A percentile compares a stretch with the other conserved stretches of the same genome.
Evolutionary conservation across 2,329 filamentous ascomycete genomes (phyloP).

Genomic region (Metarhizium brunneum): DNA sequence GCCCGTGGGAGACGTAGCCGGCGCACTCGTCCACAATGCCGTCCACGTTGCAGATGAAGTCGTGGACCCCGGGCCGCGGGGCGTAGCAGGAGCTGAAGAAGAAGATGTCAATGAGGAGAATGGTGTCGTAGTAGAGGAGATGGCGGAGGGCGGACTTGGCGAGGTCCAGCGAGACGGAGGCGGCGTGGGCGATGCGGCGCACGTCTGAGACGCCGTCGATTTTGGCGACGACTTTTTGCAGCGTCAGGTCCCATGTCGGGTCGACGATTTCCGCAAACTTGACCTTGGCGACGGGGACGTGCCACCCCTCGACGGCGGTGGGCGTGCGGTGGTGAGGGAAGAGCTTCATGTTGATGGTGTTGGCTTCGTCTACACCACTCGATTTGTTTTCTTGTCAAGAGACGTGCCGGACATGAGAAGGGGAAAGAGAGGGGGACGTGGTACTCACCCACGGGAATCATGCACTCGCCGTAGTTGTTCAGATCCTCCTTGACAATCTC

Average conservation of each 20-base stretch:
- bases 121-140: constrained; percentile 84
- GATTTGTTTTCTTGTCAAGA: not conserved
- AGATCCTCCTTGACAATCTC: constrained; percentile 77
- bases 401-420: not conserved
- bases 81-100: constrained; percentile 91
- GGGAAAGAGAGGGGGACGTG: not conserved
- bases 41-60: constrained; percentile 66
- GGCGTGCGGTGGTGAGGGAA: constrained; percentile 76
- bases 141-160: constrained; percentile 82
- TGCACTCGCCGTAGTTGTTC: constrained; percentile 96
- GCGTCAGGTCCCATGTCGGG: constrained; percentile 65
- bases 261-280: constrained; percentile 55
- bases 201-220: constrained; percentile 91
- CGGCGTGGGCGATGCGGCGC: constrained; percentile 72
- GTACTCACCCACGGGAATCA: constrained; percentile 81
- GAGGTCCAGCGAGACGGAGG: constrained; percentile 79
- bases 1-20: constrained; percentile 59
- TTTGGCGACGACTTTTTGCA: constrained; percentile 70
- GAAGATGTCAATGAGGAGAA: constrained; percentile 88
- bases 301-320: constrained; percentile 72
- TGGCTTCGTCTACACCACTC: constrained; percentile 61
- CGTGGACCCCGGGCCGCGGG: constrained; percentile 63
- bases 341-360: constrained; percentile 92
- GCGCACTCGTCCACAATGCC: constrained; percentile 80
- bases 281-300: constrained; percentile 74